Base-by-base conservation (phyloP, 2,329 filamentous ascomycete genomes). In the Monilinia laxa region DNA sequence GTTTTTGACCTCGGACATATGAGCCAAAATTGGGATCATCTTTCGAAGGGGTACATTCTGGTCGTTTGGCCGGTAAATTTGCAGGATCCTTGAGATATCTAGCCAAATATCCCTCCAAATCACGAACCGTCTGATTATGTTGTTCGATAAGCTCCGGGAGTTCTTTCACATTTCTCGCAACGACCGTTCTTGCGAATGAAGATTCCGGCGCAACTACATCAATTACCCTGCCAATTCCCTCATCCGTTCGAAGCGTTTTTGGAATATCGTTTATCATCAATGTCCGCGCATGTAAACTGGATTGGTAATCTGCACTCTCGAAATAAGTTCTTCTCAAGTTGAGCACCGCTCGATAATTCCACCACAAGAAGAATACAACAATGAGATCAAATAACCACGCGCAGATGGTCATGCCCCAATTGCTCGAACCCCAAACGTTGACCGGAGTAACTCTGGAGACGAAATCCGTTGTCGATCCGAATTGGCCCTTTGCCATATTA, bases 151-250 rank as follows among this genome's bases (percentile, higher is more conserved):
- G 81, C 23, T 90, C 84, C 14, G 95, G 95, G 16, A 99, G 83
- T 51, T 94, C 89, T 77, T 94, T 96, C 69, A 97, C 93, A 73
- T 98, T 97, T 70, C 95, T 87, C 31, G 92, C 93, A 73, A 98
- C 89, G 14, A 91, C 89, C 25, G 90, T 92, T 69, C 90, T 85
- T 3, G 93, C 91, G 65, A 93, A 87, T 14, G 90, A 90, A 14
- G 90, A 90, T 31, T 89, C 91, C 1, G 91, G 91, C 35, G 89
- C 91, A 51, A 95, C 84, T 68, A 88, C 82, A 70, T 97, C 93
- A 38, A 93, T 91, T 67, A 99, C 85, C 68, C 90, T 86, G 42
- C 92, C 85, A 66, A 99, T 89, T 25, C 94, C 95, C 77, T 97
- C 93, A 73, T 98, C 93, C 0, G 88, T 90, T 67, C 90, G 84